These are phyloP conservation scores for Ophiocordyceps camponoti-leonardi DNA, from an alignment of 2,329 filamentous ascomycete genomes.

Conservation along the genomic window DNA sequence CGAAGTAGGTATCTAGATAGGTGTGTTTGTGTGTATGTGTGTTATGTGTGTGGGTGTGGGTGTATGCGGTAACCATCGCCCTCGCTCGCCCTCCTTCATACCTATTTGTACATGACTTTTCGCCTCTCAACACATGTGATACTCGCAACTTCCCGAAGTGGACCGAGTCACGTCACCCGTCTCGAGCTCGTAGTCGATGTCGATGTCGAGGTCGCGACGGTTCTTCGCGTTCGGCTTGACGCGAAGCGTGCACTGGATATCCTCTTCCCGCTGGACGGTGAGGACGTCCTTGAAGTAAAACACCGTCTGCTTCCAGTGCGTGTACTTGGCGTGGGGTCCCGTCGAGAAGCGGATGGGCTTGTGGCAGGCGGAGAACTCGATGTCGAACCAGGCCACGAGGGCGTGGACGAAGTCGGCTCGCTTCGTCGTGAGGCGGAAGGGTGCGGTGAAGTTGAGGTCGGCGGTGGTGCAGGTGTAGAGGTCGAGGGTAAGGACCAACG, in stretches of 20 bases:
- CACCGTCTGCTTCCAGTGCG: slow-evolving; percentile 99
- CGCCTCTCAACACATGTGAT: slow-evolving; percentile 61
- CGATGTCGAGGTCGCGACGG: slow-evolving; percentile 85
- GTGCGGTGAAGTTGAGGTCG: slow-evolving; percentile 69
- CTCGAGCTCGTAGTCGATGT: slow-evolving; percentile 64
- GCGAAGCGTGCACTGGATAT: slow-evolving; percentile 52
- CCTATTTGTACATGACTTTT: not conserved
- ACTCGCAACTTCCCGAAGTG: slow-evolving; percentile 54
- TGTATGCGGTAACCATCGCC: not conserved
- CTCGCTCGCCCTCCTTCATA: not conserved
- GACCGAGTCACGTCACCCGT: slow-evolving; percentile 55
- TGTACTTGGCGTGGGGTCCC: slow-evolving; percentile 96
- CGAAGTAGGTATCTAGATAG: too few relatives aligned
- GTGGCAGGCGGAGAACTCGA: slow-evolving; percentile 96
- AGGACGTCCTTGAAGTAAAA: slow-evolving; percentile 93
- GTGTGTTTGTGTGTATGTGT: too few relatives aligned
- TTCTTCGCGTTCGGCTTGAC: slow-evolving; percentile 91
- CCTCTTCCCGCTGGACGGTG: slow-evolving; percentile 77
- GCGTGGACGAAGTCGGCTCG: slow-evolving; percentile 94
- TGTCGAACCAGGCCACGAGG: slow-evolving; percentile 96
- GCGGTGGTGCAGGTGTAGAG: slow-evolving; percentile 74
- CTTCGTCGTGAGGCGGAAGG: slow-evolving; percentile 60
- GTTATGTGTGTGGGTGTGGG: too few relatives aligned
- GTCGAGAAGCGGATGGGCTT: slow-evolving; percentile 96
- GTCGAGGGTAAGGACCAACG: slow-evolving; percentile 71